Conservation (phyloP, 2,329 filamentous ascomycete species). For the Aspergillus proliferans region DNA sequence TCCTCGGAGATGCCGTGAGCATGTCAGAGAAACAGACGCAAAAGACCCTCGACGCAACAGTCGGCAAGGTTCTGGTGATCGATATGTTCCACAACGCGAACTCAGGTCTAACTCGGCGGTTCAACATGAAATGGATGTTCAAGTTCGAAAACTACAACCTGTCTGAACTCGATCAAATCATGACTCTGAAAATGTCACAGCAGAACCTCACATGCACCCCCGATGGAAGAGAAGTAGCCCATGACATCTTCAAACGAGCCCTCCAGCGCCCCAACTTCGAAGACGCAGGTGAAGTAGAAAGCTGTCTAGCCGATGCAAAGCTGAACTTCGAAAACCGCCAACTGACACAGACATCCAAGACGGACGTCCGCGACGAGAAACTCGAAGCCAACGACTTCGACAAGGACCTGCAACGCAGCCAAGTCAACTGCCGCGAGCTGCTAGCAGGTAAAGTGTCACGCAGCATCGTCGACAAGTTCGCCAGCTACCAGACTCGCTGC, state of each 20-base stretch:
- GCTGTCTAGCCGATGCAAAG: neutral
- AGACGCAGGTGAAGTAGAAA: conserved; percentile 3
- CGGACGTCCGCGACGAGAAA: neutral
- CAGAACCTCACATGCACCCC: neutral
- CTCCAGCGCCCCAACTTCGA: conserved; percentile 2
- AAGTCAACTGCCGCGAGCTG: neutral
- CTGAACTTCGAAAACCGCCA: neutral
- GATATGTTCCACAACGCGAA: conserved; percentile 13
- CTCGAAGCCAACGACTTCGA: neutral
- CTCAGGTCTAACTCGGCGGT: conserved; percentile 1
- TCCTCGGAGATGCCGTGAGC: neutral
- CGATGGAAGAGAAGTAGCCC: neutral
- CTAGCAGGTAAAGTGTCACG: neutral
- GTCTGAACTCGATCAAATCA: neutral
- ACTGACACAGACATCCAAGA: neutral
- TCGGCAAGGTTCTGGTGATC: neutral
- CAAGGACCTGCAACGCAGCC: neutral
- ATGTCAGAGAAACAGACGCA: neutral
- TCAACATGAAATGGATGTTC: conserved; percentile 1
- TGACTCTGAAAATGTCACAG: neutral
- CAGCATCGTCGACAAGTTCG: neutral
- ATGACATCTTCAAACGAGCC: neutral
- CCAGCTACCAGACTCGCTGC: neutral
- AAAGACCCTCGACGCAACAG: neutral
- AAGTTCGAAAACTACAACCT: neutral